Evolutionary conservation across 495 filamentous ascomycete species (phyloP).

Genomic region (Cenococcum geophilum): DNA sequence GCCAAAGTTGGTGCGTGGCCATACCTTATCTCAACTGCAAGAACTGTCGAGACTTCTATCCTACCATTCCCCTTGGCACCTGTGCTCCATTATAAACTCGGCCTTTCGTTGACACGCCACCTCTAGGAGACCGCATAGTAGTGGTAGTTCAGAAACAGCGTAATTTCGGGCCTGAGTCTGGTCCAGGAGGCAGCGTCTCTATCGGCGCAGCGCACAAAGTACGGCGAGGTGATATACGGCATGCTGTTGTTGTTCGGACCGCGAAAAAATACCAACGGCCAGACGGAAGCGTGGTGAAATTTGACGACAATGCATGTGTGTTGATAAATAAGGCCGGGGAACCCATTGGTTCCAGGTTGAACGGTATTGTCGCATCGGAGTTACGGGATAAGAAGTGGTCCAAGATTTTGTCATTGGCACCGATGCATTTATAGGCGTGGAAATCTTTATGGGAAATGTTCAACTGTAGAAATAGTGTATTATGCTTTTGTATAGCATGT

Average conservation of each 20-base stretch:
- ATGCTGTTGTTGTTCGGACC: slow-evolving; percentile 92
- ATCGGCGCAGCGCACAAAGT: slow-evolving; percentile 79
- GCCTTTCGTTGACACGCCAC: neutral
- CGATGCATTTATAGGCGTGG: slow-evolving; percentile 68
- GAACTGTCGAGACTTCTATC: neutral
- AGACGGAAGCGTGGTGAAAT: slow-evolving; percentile 83
- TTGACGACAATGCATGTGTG: slow-evolving; percentile 98
- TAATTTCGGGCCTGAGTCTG: slow-evolving; percentile 62
- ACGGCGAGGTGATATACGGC: slow-evolving; percentile 90
- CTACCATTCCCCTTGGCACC: neutral
- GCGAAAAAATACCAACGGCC: slow-evolving; percentile 75
- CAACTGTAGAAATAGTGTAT: slow-evolving; percentile 4
- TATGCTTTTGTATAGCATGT: slow-evolving; percentile 8
- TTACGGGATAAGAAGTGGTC: slow-evolving; percentile 87
- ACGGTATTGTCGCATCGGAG: slow-evolving; percentile 80
- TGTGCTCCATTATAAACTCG: neutral
- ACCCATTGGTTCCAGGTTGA: slow-evolving; percentile 88
- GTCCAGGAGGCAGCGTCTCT: slow-evolving; percentile 47
- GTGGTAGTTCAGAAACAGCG: slow-evolving; percentile 97
- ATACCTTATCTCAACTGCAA: neutral
- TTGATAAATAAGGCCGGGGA: slow-evolving; percentile 96
- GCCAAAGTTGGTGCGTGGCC: slow-evolving; percentile 76
- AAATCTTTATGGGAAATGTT: neutral
- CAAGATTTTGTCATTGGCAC: slow-evolving; percentile 93
- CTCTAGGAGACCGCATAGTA: slow-evolving; percentile 86